A percentile compares a stretch with the other conserved stretches of the same genome.
Conservation (phyloP, 2,329 filamentous ascomycete species). For the Diaporthe australafricana region DNA sequence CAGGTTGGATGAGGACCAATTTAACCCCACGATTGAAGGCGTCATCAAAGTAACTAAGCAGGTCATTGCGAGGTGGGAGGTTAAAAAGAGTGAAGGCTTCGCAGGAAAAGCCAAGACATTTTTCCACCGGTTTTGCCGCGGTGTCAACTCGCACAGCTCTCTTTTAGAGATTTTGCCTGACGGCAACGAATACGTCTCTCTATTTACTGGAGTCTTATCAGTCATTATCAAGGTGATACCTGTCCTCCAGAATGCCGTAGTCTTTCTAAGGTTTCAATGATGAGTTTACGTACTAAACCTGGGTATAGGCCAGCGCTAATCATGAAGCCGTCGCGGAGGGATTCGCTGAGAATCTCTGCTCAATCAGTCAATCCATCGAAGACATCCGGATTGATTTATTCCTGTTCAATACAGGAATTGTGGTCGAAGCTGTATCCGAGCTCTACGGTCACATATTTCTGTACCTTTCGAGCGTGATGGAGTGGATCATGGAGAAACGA, state of each 20-base stretch:
- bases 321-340: conserved; percentile 40
- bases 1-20: conserved; percentile 24
- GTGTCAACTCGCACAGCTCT: conserved; percentile 41
- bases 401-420: conserved; percentile 36
- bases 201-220: conserved; percentile 45
- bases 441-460: conserved; percentile 44
- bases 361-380: conserved; percentile 39
- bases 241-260: background rate
- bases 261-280: too few species aligned
- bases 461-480: conserved; percentile 40
- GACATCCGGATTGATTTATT: conserved; percentile 31
- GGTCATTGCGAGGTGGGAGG: conserved; percentile 21
- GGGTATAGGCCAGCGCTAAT: conserved; percentile 42
- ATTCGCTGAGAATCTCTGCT: conserved; percentile 37
- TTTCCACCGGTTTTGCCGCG: conserved; percentile 44
- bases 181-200: conserved; percentile 45
- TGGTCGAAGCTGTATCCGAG: conserved; percentile 36
- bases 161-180: conserved; percentile 44
- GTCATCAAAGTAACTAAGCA: conserved; percentile 34
- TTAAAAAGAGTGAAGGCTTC: conserved; percentile 27
- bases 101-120: conserved; percentile 33
- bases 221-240: conserved; percentile 42
- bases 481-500: conserved; percentile 40
- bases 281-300: too few species aligned
- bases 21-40: conserved; percentile 34